phyloP scores from a whole-genome alignment of 805 yeast genomes.

The Kodamaea leandrae region DNA sequence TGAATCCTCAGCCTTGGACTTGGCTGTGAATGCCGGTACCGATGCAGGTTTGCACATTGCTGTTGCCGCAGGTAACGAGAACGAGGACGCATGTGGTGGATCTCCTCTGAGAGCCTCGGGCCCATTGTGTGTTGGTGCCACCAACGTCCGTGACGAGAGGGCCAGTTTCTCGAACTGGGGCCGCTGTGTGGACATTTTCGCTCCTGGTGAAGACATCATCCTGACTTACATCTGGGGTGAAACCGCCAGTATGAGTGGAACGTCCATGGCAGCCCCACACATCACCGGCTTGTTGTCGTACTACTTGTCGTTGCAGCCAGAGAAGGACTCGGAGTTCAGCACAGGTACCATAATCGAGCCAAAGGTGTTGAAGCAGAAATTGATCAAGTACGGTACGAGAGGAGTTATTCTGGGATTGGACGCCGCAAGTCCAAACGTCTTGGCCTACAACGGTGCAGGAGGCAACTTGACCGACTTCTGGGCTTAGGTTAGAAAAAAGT shows the following conservation, averaged over 20 bases:
- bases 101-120: constrained; percentile 87
- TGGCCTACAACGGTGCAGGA: constrained; percentile 83
- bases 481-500: constrained; percentile 33
- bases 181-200: constrained; percentile 92
- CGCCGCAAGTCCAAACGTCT: constrained; percentile 67
- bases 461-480: constrained; percentile 66
- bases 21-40: constrained; percentile 88
- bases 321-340: constrained; percentile 59
- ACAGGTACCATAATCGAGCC: constrained; percentile 59
- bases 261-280: constrained; percentile 98
- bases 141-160: constrained; percentile 82
- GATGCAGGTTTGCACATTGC: constrained; percentile 87
- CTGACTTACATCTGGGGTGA: constrained; percentile 81
- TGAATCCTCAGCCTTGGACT: constrained; percentile 78
- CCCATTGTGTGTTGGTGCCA: constrained; percentile 94
- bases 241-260: constrained; percentile 86
- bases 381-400: constrained; percentile 66
- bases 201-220: constrained; percentile 88
- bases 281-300: constrained; percentile 89
- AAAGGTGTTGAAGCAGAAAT: constrained; percentile 70
- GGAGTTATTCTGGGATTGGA: constrained; percentile 55
- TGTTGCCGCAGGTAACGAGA: constrained; percentile 95
- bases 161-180: constrained; percentile 97
- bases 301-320: constrained; percentile 84
- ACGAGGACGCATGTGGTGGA: constrained; percentile 86